Conservation (phyloP, 129 eudicot species). For the Flaveria trinervia region DNA sequence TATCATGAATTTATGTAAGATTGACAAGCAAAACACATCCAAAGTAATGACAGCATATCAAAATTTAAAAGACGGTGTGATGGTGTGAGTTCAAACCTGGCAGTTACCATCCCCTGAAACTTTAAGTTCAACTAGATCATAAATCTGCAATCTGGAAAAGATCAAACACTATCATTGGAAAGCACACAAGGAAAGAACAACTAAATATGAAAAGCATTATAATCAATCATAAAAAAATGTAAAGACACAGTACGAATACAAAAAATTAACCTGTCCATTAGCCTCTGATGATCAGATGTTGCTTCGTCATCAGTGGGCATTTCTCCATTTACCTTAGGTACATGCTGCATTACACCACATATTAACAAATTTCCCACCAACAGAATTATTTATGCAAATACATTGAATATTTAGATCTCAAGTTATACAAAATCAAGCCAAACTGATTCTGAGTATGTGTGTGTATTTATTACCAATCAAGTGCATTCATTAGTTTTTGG, state of each 20-base stretch:
- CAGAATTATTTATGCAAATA: background rate
- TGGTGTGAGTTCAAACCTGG: conserved; percentile 55
- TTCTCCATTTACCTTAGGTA: conserved; percentile 83
- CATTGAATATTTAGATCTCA: background rate
- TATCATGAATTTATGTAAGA: background rate
- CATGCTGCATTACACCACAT: conserved; percentile 60
- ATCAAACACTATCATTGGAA: conserved; percentile 1
- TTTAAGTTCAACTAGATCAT: conserved; percentile 78
- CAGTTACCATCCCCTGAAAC: conserved; percentile 91
- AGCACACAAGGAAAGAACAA: conserved; percentile 8
- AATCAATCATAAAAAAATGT: conserved; percentile 6
- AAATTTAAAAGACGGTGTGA: background rate
- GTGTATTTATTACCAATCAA: background rate
- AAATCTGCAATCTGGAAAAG: conserved; percentile 55
- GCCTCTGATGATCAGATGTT: conserved; percentile 78
- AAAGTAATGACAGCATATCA: background rate
- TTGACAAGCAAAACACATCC: conserved; percentile 9
- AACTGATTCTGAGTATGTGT: background rate
- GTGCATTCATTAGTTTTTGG: background rate
- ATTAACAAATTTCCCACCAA: background rate
- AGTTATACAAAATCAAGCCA: conserved; percentile 1
- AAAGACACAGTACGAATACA: background rate
- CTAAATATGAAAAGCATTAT: background rate
- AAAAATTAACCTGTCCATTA: conserved; percentile 52
- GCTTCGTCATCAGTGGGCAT: conserved; percentile 72